Evolutionary conservation across 805 yeast species (phyloP).

Genomic region (Diddensiella santjacobensis): DNA sequence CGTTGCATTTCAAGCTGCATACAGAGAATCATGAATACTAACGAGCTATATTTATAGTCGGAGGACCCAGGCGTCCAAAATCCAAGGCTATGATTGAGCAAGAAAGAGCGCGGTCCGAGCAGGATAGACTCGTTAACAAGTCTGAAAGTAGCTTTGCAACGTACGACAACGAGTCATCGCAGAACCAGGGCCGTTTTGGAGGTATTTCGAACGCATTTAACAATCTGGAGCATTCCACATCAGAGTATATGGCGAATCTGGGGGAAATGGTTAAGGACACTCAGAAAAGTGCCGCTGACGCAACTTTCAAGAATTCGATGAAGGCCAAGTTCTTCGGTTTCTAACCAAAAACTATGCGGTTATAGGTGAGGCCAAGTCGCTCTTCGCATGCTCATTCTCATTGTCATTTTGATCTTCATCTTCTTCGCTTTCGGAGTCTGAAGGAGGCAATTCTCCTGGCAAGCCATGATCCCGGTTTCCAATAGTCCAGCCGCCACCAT

Average conservation of each 20-base stretch:
- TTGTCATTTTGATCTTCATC: constrained; percentile 12
- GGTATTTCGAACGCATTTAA: constrained; percentile 42
- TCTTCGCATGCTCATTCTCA: neutral
- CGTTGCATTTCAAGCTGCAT: neutral
- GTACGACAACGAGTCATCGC: neutral
- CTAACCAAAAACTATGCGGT: too few species aligned
- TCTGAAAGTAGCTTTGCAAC: neutral
- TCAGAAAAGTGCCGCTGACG: constrained; percentile 24
- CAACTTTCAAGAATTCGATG: constrained; percentile 21
- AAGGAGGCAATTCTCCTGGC: constrained; percentile 28
- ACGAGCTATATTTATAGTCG: constrained; percentile 35
- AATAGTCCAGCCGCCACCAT: constrained; percentile 68
- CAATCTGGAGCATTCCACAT: constrained; percentile 42
- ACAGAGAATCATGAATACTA: neutral
- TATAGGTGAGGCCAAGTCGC: neutral
- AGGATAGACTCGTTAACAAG: constrained; percentile 17
- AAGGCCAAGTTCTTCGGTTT: constrained; percentile 23
- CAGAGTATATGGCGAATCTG: constrained; percentile 42
- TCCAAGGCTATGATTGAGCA: constrained; percentile 41
- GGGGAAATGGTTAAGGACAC: constrained; percentile 34
- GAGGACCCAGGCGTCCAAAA: constrained; percentile 68
- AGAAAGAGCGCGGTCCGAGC: constrained; percentile 26
- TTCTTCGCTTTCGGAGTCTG: constrained; percentile 23
- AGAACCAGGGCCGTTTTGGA: constrained; percentile 34
- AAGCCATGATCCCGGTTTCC: constrained; percentile 66